Evolutionary conservation across 768 basidiomycete species (phyloP), one percentile per base, ranked within the genome.

Genomic region (Amanita pallidorosea): DNA sequence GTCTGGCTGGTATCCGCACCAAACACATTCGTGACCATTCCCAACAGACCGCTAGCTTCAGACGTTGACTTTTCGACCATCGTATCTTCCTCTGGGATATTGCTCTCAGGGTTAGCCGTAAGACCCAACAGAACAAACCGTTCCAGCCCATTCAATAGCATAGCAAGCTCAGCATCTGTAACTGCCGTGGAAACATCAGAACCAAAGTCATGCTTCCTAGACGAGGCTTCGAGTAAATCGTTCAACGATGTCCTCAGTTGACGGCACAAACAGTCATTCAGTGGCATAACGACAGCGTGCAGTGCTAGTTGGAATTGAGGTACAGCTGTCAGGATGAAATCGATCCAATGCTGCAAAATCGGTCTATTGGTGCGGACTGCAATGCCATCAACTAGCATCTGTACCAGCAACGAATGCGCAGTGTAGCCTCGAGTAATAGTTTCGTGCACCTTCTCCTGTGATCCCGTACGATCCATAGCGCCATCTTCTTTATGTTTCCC

Each of bases 261-360:
- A 36, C 75, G 71, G 59, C 86, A 85, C 53, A 95, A 62, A 57
- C 88, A 86, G 53, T 90, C 90, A 54, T 77, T 83, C 25, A 98
- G 71, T 2, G 91, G 84, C 2, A 77, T 68, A 20, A 95, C 71
- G 33, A 83, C 74, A 8, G 75, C 70, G 47, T 83, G 79, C 1
- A 89, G 68, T 2, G 78, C 70, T 17, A 82, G 81, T 52, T 86
- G 85, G 60, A 92, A 88, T 57, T 91, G 88, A 4, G 90, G 83
- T 15, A 94, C 69, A 1, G 91, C 88, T 82, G 89, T 88, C 49
- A 95, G 75, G 53, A 97, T 75, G 63, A 99, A 98, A 62, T 98
- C 95, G 23, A 98, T 73, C 95, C 95, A 98, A 58, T 96, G 90
- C 60, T 96, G 94, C 27, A 95, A 64, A 22, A 95, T 76, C 1